A percentile compares a stretch with the other conserved stretches of the same genome.
Conservation (phyloP, 192 early-diverging fungal genomes). For the Rhizophagus clarus region DNA sequence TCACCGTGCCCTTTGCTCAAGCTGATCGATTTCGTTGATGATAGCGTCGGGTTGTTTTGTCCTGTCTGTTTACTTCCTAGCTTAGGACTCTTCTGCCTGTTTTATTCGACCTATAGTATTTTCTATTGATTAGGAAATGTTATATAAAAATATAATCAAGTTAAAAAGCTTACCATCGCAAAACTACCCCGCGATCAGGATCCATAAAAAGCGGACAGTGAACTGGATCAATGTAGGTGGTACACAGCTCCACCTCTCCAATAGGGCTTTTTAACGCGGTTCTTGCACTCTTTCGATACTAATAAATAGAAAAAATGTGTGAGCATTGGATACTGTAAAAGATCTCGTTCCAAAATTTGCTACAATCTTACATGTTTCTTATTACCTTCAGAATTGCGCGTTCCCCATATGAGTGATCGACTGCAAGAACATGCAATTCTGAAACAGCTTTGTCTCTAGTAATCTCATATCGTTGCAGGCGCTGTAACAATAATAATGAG, state of each 20-base stretch:
- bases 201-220: slow-evolving; percentile 26
- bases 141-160: slow-evolving; percentile 32
- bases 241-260: slow-evolving; percentile 31
- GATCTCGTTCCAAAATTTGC: neutral
- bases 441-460: slow-evolving; percentile 19
- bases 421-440: slow-evolving; percentile 22
- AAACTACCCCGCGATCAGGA: slow-evolving; percentile 30
- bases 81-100: slow-evolving; percentile 3
- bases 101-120: slow-evolving; percentile 17
- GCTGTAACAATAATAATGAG: slow-evolving; percentile 24
- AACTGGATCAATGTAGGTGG: slow-evolving; percentile 33
- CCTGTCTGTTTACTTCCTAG: neutral
- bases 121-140: slow-evolving; percentile 23
- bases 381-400: slow-evolving; percentile 21
- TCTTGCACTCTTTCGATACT: slow-evolving; percentile 18
- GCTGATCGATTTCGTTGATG: too few species aligned
- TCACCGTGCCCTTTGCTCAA: slow-evolving; percentile 11
- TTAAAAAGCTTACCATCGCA: slow-evolving; percentile 28
- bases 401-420: slow-evolving; percentile 14
- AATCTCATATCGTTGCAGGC: slow-evolving; percentile 15
- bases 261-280: slow-evolving; percentile 17
- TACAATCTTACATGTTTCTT: slow-evolving; percentile 24
- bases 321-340: neutral
- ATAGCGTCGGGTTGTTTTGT: too few species aligned
- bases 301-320: neutral